Conservation (phyloP, 2,329 filamentous ascomycete genomes). For the Cladophialophora yegresii region DNA sequence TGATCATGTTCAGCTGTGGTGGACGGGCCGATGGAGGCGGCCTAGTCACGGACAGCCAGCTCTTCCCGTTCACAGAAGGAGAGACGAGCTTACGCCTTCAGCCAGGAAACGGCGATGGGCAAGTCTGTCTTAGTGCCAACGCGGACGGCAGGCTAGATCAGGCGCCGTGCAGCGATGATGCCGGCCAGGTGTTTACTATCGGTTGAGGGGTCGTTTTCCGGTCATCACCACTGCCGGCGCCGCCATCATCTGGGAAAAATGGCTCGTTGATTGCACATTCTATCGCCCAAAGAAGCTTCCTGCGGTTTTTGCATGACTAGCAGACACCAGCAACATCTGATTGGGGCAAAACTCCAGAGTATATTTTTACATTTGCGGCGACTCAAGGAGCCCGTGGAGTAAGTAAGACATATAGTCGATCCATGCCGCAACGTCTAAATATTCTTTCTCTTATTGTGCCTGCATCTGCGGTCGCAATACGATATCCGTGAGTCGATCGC, state of each 20-base stretch:
- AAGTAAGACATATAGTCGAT: too few relatives aligned
- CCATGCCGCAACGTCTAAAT: too few relatives aligned
- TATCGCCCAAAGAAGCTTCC: neutral
- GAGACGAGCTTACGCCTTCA: slow-evolving; percentile 22
- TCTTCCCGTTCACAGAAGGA: slow-evolving; percentile 18
- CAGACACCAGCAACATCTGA: too few relatives aligned
- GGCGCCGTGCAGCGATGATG: slow-evolving; percentile 20
- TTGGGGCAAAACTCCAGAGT: too few relatives aligned
- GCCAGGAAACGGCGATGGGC: slow-evolving; percentile 20
- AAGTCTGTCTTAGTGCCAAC: slow-evolving; percentile 17
- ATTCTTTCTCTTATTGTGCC: too few relatives aligned
- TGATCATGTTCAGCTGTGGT: slow-evolving; percentile 27
- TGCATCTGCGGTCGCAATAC: too few relatives aligned
- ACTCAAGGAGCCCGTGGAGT: too few relatives aligned
- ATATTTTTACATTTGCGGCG: too few relatives aligned
- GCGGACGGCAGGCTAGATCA: slow-evolving; percentile 23
- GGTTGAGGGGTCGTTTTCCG: neutral
- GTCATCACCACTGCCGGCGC: neutral
- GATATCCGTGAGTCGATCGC: too few relatives aligned
- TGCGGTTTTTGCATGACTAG: neutral
- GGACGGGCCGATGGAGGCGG: slow-evolving; percentile 25
- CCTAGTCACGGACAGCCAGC: slow-evolving; percentile 21
- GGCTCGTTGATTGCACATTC: too few relatives aligned
- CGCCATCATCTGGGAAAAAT: too few relatives aligned
- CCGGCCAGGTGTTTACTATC: slow-evolving; percentile 23